Evolutionary conservation across 495 filamentous ascomycete species (phyloP).

Genomic region (Penicillium antarcticum): DNA sequence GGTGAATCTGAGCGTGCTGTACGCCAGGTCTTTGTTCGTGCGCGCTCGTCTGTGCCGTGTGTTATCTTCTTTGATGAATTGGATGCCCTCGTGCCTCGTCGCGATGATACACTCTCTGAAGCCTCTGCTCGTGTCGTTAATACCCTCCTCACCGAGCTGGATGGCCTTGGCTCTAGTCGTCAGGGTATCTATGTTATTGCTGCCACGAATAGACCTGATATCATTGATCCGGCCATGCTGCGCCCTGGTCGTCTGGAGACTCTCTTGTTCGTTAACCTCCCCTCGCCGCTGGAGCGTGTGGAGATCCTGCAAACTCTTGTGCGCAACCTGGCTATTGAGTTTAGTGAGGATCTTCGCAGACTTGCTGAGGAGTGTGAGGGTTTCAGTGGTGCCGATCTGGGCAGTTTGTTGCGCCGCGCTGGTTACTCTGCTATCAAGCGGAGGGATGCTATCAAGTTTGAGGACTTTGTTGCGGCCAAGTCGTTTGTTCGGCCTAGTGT

Average conservation of each 20-base stretch:
- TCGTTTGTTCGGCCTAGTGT: constrained; percentile 76
- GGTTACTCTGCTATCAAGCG: constrained; percentile 72
- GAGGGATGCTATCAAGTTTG: constrained; percentile 53
- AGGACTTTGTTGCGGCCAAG: constrained; percentile 77
- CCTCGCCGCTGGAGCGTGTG: constrained; percentile 71
- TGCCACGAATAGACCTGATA: constrained; percentile 92
- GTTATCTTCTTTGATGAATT: constrained; percentile 98
- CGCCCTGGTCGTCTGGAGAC: constrained; percentile 88
- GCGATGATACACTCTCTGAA: constrained; percentile 78
- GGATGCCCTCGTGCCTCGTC: constrained; percentile 83
- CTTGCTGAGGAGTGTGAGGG: constrained; percentile 76
- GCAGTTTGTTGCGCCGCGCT: constrained; percentile 71
- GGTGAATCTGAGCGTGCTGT: constrained; percentile 93
- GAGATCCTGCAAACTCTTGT: constrained; percentile 81
- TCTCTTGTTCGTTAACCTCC: constrained; percentile 85
- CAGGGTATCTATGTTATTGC: constrained; percentile 91
- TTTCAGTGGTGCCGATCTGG: constrained; percentile 88
- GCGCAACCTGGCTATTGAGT: constrained; percentile 57
- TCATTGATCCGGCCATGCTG: constrained; percentile 94
- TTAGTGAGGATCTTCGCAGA: constrained; percentile 39
- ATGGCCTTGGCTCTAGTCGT: constrained; percentile 73
- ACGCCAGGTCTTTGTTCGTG: constrained; percentile 86
- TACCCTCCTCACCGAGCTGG: constrained; percentile 92
- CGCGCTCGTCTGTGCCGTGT: constrained; percentile 81
- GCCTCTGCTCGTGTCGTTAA: constrained; percentile 89